Conservation (phyloP, 257 asterid genomes). For the Datura wrightii region DNA sequence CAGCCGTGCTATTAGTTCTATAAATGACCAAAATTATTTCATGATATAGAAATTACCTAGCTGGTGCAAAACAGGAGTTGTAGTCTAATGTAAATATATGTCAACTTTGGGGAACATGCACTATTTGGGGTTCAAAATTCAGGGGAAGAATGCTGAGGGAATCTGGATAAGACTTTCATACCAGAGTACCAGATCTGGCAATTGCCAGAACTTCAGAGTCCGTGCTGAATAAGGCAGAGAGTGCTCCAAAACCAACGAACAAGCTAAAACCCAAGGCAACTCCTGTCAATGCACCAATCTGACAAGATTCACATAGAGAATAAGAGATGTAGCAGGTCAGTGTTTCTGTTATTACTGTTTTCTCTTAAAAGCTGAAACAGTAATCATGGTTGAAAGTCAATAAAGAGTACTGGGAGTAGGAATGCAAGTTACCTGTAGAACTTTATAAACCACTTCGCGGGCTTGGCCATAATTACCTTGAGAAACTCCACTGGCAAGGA, state of each 20-base stretch:
- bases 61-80: slow-evolving; percentile 6
- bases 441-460: slow-evolving; percentile 74
- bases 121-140: slow-evolving; percentile 11
- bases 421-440: slow-evolving; percentile 66
- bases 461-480: slow-evolving; percentile 80
- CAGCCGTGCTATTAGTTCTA: not conserved
- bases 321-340: slow-evolving; percentile 22
- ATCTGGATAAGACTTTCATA: slow-evolving; percentile 45
- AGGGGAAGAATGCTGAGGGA: not conserved
- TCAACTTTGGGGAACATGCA: slow-evolving; percentile 14
- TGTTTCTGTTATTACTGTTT: slow-evolving; percentile 17
- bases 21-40: slow-evolving; percentile 13
- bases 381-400: not conserved
- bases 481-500: slow-evolving; percentile 84
- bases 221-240: slow-evolving; percentile 76
- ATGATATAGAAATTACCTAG: not conserved
- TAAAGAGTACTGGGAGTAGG: slow-evolving; percentile 27
- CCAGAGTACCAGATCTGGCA: slow-evolving; percentile 87
- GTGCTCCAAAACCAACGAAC: slow-evolving; percentile 66
- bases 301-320: slow-evolving; percentile 30
- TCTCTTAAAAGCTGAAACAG: not conserved
- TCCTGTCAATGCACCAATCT: slow-evolving; percentile 79
- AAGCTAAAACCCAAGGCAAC: slow-evolving; percentile 62
- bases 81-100: not conserved
- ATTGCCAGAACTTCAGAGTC: slow-evolving; percentile 76